phyloP scores from a whole-genome alignment of 2,329 filamentous ascomycete species.

The Lecanicillium sp. region DNA sequence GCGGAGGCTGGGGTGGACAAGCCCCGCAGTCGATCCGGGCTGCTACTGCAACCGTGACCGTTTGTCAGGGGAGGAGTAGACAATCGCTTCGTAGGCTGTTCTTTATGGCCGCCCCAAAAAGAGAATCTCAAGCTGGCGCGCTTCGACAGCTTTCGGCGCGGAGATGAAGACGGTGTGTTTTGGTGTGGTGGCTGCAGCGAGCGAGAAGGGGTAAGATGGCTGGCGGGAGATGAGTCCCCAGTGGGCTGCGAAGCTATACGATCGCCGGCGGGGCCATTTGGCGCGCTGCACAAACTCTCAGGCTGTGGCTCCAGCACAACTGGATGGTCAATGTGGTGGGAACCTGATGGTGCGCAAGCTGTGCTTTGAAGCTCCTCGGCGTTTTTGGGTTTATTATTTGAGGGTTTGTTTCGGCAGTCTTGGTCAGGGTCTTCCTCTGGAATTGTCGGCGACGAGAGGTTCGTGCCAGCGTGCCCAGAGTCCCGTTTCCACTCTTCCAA shows the following conservation, averaged over 20 bases:
- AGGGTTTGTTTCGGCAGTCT: too few relatives aligned
- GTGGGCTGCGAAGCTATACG: too few relatives aligned
- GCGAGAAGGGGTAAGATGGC: constrained; percentile 1
- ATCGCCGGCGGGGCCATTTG: too few relatives aligned
- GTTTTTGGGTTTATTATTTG: too few relatives aligned
- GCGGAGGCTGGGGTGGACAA: constrained; percentile 6
- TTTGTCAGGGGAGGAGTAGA: background rate
- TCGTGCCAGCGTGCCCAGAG: constrained; percentile 42
- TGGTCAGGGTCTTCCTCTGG: constrained; percentile 15
- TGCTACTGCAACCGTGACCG: constrained; percentile 1
- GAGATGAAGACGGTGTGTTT: background rate
- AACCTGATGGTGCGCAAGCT: too few relatives aligned
- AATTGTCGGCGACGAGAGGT: constrained; percentile 29
- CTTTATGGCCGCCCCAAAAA: constrained; percentile 4
- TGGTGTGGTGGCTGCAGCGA: background rate
- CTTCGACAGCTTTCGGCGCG: background rate
- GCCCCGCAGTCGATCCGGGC: constrained; percentile 2
- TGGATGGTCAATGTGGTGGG: too few relatives aligned
- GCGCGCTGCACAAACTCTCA: too few relatives aligned
- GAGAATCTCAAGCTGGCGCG: constrained; percentile 1
- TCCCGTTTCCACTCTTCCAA: constrained; percentile 43
- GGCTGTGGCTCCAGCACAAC: too few relatives aligned
- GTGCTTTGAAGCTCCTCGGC: too few relatives aligned
- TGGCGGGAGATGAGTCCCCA: background rate
- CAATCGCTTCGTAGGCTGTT: background rate